Percentiles rank a stretch among this genome's conserved stretches.
These are phyloP conservation scores for Diaporthe sp. DNA, from an alignment of 2,329 filamentous ascomycete species.

Conservation along the genomic window DNA sequence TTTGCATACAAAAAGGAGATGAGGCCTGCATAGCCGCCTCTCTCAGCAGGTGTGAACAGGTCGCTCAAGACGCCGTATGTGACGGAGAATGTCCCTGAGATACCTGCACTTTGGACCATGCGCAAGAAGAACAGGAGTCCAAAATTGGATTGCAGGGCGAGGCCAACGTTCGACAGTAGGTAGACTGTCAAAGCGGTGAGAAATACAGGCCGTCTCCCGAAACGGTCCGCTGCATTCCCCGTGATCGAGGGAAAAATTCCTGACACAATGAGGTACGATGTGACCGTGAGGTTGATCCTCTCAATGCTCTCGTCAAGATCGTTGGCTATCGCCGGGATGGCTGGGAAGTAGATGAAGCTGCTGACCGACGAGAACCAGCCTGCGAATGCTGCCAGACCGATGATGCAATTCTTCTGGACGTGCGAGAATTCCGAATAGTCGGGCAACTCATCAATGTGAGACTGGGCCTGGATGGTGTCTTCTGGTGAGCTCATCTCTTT, in stretches of 20 bases:
- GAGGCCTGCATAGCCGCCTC: slow-evolving; percentile 42
- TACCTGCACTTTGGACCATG: slow-evolving; percentile 42
- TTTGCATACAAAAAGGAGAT: slow-evolving; percentile 21
- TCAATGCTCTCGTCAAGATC: slow-evolving; percentile 41
- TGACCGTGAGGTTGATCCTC: slow-evolving; percentile 45
- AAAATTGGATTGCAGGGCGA: slow-evolving; percentile 39
- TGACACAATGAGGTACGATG: slow-evolving; percentile 43
- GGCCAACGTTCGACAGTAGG: slow-evolving; percentile 39
- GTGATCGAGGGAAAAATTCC: slow-evolving; percentile 29
- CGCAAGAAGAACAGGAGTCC: slow-evolving; percentile 40
- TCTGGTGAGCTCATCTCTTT: background rate
- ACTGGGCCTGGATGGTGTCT: background rate
- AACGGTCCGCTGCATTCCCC: slow-evolving; percentile 40
- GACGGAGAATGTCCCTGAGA: slow-evolving; percentile 41
- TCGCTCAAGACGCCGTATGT: slow-evolving; percentile 44
- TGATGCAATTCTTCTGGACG: slow-evolving; percentile 15
- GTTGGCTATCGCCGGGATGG: slow-evolving; percentile 35
- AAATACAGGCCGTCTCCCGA: slow-evolving; percentile 39
- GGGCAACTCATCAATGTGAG: background rate
- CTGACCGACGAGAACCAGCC: slow-evolving; percentile 32
- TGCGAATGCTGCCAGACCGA: slow-evolving; percentile 13
- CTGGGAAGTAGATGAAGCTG: slow-evolving; percentile 43
- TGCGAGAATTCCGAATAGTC: slow-evolving; percentile 16
- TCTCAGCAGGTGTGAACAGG: slow-evolving; percentile 42
- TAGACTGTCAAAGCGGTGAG: slow-evolving; percentile 39